Evolutionary conservation across 2,329 filamentous ascomycete genomes (phyloP), one percentile per base, ranked within the genome.

Genomic region (Dactylellina parvicollis): DNA sequence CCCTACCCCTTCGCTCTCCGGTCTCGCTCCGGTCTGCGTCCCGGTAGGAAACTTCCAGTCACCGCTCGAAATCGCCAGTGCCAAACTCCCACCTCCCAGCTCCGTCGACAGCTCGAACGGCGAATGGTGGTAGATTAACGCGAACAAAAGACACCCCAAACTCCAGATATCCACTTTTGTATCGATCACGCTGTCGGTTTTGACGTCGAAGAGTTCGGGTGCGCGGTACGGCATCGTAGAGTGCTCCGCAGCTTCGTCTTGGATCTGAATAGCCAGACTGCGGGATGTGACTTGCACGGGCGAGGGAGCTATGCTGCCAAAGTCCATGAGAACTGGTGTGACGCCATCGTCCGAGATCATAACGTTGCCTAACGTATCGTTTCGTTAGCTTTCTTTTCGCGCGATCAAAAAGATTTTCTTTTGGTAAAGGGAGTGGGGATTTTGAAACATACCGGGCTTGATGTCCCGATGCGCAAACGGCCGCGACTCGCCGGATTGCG

Each of bases 101-200:
- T 99, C 95, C 76, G 90, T 94, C 74, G 95, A 89, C 80, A 93
- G 91, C 83, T 99, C 95, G 78, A 99, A 99, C 1, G 95, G 95
- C 12, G 91, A 96, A 82, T 99, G 98, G 76, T 95, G 95, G 26
- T 98, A 92, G 8, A 99, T 86, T 79, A 95, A 98, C 36, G 95
- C 95, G 82, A 96, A 99, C 46, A 99, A 85, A n/a, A 95, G 98
- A 84, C 95, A 98, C 56, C 95, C 95, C 20, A 99, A 83, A 14
- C 92, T 96, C 95, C 95, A 99, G 76, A 99, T 96, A 81, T 99
- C 95, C 40, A 96, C 92, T 80, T 97, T 97, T 10, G 93, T 96
- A 81, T 98, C 95, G 79, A 99, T 90, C 55, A 92, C 87, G 52
- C 90, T 89, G 75, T 92, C 94, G 2, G 92, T 97, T 82, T 96